Percentiles rank a stretch among this genome's conserved stretches.
Evolutionary conservation across 1,284 basidiomycete genomes (phyloP).

Genomic region (Trametes pubescens): DNA sequence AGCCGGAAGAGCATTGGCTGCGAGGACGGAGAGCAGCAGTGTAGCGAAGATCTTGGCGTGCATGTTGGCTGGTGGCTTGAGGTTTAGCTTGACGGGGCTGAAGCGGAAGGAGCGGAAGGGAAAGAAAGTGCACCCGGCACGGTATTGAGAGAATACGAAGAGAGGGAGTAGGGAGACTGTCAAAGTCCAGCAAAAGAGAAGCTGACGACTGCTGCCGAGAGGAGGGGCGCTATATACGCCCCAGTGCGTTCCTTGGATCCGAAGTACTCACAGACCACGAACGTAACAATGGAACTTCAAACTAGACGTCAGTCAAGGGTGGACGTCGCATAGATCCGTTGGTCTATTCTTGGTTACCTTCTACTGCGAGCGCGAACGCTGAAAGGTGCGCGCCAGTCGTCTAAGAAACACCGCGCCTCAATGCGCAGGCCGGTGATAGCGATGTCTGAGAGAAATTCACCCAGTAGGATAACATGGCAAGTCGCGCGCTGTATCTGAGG

Average conservation of each 20-base stretch:
- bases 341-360: neutral
- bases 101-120: neutral
- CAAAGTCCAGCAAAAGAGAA: neutral
- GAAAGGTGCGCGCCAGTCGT: neutral
- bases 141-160: neutral
- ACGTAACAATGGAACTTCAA: neutral
- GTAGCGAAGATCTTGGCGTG: constrained; percentile 4
- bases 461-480: too few relatives aligned
- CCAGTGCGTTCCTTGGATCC: neutral
- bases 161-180: neutral
- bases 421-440: constrained; percentile 4
- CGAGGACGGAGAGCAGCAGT: neutral
- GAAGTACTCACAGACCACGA: neutral
- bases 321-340: constrained; percentile 2
- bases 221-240: neutral
- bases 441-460: neutral
- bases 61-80: neutral
- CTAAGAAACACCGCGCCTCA: constrained; percentile 6
- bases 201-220: neutral
- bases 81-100: neutral
- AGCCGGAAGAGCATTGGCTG: neutral
- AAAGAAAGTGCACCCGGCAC: constrained; percentile 1
- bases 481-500: neutral
- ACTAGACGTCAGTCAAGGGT: neutral
- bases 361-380: neutral